These are phyloP conservation scores for Cenchrus fungigraminus DNA, from an alignment of 176 grass and related monocot genomes.

Conservation along the genomic window DNA sequence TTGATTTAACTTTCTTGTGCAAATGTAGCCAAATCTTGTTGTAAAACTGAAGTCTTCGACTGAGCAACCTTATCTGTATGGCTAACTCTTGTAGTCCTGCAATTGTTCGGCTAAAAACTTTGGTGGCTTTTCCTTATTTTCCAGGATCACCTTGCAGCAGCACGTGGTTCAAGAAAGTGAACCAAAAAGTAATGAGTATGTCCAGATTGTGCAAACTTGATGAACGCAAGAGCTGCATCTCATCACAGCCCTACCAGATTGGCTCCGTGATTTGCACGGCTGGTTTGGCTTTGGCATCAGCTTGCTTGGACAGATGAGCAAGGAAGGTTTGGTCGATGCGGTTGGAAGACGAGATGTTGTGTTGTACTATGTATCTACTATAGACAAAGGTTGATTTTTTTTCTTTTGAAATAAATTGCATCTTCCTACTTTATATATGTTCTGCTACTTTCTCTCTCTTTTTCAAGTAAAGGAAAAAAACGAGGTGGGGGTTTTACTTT, in stretches of 20 bases:
- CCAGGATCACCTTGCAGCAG: conserved; percentile 91
- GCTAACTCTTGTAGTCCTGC: neutral
- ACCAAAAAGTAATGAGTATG: neutral
- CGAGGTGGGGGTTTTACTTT: neutral
- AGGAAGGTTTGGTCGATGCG: conserved; percentile 10
- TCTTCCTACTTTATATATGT: conserved; percentile 14
- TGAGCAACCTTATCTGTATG: neutral
- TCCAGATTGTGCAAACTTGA: conserved; percentile 1
- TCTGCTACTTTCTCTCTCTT: neutral
- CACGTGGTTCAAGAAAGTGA: conserved; percentile 71
- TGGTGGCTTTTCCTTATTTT: neutral
- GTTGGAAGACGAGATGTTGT: conserved; percentile 4
- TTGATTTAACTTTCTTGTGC: neutral
- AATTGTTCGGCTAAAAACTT: neutral
- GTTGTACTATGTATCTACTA: conserved; percentile 48
- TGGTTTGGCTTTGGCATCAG: conserved; percentile 6
- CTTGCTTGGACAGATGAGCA: conserved; percentile 2
- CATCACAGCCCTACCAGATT: neutral
- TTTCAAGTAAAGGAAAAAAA: neutral
- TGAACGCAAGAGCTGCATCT: neutral
- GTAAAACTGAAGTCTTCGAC: neutral
- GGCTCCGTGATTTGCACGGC: conserved; percentile 21
- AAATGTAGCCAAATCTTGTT: neutral
- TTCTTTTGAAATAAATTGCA: conserved; percentile 53
- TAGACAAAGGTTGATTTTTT: conserved; percentile 31